These are phyloP conservation scores for Mucor sp. DNA, from an alignment of 371 early-diverging fungal species.

Conservation along the genomic window DNA sequence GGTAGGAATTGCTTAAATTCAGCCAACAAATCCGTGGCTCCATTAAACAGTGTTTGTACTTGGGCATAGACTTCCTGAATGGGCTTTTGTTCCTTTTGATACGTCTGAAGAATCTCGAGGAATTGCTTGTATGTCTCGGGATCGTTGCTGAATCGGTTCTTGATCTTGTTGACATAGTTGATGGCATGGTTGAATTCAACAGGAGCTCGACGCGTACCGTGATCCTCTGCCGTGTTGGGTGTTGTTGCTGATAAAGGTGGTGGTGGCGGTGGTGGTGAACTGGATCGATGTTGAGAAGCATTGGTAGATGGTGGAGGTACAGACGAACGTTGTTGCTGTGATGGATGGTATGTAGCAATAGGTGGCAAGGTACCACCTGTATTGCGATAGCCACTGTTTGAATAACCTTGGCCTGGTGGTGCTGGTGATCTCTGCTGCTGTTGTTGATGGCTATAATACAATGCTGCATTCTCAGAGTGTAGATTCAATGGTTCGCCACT, in stretches of 20 bases:
- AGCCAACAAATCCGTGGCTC: conserved; percentile 83
- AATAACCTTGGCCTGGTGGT: background rate
- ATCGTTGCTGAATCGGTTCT: conserved; percentile 85
- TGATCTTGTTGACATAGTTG: conserved; percentile 96
- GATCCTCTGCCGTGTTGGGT: background rate
- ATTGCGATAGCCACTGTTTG: conserved; percentile 1
- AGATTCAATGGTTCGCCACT: conserved; percentile 20
- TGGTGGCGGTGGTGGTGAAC: background rate
- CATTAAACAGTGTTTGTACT: conserved; percentile 82
- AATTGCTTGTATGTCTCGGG: conserved; percentile 90
- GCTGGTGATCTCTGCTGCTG: conserved; percentile 1
- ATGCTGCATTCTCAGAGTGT: conserved; percentile 5
- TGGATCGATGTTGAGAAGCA: background rate
- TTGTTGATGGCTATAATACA: background rate
- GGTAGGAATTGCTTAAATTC: conserved; percentile 97
- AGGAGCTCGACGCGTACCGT: conserved; percentile 36
- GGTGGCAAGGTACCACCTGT: conserved; percentile 9
- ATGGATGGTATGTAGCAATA: conserved; percentile 9
- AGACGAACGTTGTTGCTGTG: background rate
- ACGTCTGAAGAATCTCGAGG: conserved; percentile 90
- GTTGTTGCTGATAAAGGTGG: background rate
- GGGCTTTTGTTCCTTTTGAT: conserved; percentile 88
- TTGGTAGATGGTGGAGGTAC: background rate
- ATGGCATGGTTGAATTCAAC: conserved; percentile 97
- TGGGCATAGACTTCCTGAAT: conserved; percentile 91